Evolutionary conservation across 345 rosid genomes (phyloP).

Genomic region (Brassica nigra): DNA sequence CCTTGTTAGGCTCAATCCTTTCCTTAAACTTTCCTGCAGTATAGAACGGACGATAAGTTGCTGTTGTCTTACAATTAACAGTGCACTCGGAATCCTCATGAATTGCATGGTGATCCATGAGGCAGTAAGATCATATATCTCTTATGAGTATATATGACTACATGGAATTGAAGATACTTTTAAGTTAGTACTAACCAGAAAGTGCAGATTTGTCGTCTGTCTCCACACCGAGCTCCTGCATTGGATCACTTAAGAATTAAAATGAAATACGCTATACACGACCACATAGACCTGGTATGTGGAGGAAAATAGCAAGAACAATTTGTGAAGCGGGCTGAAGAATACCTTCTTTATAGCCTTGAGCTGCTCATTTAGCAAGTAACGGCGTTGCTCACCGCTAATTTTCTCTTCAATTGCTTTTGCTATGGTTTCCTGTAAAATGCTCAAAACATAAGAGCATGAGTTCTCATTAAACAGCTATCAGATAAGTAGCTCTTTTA

Average conservation of each 20-base stretch:
- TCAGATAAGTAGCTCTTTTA: not conserved
- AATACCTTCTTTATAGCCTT: conserved; percentile 98
- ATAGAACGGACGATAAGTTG: conserved; percentile 8
- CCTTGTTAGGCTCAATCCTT: conserved; percentile 85
- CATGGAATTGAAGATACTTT: conserved; percentile 10
- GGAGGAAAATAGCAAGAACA: not conserved
- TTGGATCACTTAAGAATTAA: conserved; percentile 18
- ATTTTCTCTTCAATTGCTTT: conserved; percentile 99
- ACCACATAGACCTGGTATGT: not conserved
- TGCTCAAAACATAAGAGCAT: conserved; percentile 27
- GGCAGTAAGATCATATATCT: conserved; percentile 3
- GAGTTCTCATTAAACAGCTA: conserved; percentile 10
- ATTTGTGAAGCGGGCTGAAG: conserved; percentile 7
- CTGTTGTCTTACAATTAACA: not conserved
- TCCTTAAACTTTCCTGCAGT: conserved; percentile 90
- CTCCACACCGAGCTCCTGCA: conserved; percentile 97
- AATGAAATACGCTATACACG: conserved; percentile 25
- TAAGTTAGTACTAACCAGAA: conserved; percentile 60
- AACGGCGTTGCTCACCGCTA: conserved; percentile 98
- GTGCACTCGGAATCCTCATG: not conserved
- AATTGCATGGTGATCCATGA: conserved; percentile 1
- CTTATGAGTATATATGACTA: not conserved
- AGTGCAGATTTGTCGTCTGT: conserved; percentile 99
- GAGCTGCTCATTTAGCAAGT: conserved; percentile 95
- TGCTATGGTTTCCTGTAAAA: conserved; percentile 82